These are phyloP conservation scores for Fistulina hepatica DNA, from an alignment of 1,284 basidiomycete species.

Conservation along the genomic window DNA sequence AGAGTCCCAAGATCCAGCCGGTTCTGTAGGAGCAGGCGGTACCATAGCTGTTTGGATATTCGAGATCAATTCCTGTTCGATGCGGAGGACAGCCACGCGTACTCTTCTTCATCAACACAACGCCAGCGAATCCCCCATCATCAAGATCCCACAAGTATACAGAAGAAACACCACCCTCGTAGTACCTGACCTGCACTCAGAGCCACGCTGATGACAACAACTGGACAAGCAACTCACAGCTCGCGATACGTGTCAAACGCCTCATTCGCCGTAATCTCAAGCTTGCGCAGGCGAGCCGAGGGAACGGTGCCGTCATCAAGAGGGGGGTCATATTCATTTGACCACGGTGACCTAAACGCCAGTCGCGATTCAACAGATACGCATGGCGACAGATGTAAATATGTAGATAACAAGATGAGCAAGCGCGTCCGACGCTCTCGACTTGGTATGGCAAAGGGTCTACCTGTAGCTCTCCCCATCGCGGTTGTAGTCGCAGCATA, in stretches of 20 bases:
- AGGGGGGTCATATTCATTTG: conserved; percentile 88
- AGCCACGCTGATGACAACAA: conserved; percentile 2
- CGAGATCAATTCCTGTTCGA: neutral
- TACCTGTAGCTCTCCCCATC: conserved; percentile 94
- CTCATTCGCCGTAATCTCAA: conserved; percentile 90
- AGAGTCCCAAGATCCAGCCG: conserved; percentile 90
- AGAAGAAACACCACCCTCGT: conserved; percentile 92
- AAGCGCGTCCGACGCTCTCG: too few species aligned
- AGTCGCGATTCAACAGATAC: conserved; percentile 4
- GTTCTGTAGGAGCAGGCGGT: conserved; percentile 42
- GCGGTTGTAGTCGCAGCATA: conserved; percentile 96
- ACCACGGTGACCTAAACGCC: conserved; percentile 81
- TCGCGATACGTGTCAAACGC: conserved; percentile 97
- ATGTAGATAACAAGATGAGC: conserved; percentile 1
- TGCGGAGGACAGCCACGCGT: conserved; percentile 22
- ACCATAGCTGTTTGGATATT: conserved; percentile 39
- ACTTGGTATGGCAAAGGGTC: conserved; percentile 13
- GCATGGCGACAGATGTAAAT: neutral
- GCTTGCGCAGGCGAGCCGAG: conserved; percentile 72
- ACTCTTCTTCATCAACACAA: conserved; percentile 96
- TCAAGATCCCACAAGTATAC: conserved; percentile 99
- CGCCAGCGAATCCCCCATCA: conserved; percentile 93
- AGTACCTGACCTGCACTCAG: conserved; percentile 60
- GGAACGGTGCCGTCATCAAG: conserved; percentile 83
- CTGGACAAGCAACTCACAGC: conserved; percentile 49